Evolutionary conservation across 257 asterid species (phyloP).

Genomic region (Cruciata laevipes): DNA sequence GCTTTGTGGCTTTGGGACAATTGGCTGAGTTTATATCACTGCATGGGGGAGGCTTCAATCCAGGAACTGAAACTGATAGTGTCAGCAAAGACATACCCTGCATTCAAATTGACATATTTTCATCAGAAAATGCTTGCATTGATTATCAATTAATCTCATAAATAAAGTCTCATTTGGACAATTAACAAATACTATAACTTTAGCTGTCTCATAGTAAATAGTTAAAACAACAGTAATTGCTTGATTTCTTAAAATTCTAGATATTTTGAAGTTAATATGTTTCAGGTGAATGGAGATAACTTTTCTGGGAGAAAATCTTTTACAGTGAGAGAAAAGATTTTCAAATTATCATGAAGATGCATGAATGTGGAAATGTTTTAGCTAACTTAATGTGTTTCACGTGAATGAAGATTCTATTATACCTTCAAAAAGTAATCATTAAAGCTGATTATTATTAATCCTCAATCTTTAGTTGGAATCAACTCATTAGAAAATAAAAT

Average conservation of each 20-base stretch:
- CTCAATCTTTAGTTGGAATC: background rate
- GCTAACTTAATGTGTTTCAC: background rate
- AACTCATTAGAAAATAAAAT: background rate
- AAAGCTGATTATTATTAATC: background rate
- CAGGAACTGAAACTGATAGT: conserved; percentile 55
- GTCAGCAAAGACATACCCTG: conserved; percentile 78
- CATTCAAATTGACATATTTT: conserved; percentile 4
- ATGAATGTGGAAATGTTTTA: background rate
- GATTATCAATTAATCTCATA: background rate
- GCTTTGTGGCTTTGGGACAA: conserved; percentile 50
- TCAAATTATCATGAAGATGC: background rate
- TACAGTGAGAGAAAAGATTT: too few relatives aligned
- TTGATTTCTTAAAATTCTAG: too few relatives aligned
- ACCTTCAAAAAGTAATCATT: background rate
- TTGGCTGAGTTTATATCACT: conserved; percentile 26
- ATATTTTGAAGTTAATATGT: too few relatives aligned
- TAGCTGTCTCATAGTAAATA: too few relatives aligned
- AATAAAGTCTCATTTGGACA: background rate
- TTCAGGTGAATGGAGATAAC: too few relatives aligned
- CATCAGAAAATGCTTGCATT: background rate
- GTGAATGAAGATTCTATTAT: background rate
- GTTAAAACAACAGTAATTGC: too few relatives aligned
- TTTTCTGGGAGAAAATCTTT: too few relatives aligned
- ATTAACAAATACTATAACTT: too few relatives aligned
- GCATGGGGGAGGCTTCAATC: conserved; percentile 61